These are phyloP conservation scores for Ophioceras dolichostomum DNA, from an alignment of 2,329 filamentous ascomycete genomes.

Conservation along the genomic window DNA sequence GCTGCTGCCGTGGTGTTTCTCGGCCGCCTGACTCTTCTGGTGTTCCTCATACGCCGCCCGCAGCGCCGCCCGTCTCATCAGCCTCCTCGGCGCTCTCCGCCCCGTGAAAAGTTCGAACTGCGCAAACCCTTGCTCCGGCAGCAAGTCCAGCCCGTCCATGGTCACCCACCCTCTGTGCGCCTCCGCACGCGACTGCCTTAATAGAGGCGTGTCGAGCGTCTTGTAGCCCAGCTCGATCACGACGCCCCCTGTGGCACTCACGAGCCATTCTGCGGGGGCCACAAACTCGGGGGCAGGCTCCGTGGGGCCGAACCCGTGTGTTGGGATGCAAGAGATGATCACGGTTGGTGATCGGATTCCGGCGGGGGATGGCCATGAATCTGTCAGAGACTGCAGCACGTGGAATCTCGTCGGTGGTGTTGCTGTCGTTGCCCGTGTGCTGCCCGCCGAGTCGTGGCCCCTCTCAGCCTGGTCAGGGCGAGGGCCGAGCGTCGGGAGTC, in stretches of 20 bases:
- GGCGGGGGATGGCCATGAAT: conserved; percentile 55
- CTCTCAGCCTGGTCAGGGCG: background rate
- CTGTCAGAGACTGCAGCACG: conserved; percentile 44
- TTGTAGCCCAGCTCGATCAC: conserved; percentile 66
- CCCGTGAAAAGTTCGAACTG: conserved; percentile 76
- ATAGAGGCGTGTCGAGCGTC: conserved; percentile 57
- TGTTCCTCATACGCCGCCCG: conserved; percentile 1
- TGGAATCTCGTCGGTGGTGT: conserved; percentile 34
- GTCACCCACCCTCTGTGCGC: conserved; percentile 57
- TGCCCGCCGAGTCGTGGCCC: background rate
- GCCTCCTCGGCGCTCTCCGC: conserved; percentile 50
- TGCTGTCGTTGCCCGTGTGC: too few relatives aligned
- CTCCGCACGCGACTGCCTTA: conserved; percentile 51
- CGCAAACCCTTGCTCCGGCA: conserved; percentile 69
- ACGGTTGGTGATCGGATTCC: conserved; percentile 55
- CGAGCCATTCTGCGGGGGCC: conserved; percentile 57
- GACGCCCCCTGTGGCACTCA: conserved; percentile 62
- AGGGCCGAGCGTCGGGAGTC: conserved; percentile 13
- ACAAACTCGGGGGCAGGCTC: conserved; percentile 60
- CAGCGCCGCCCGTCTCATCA: conserved; percentile 48
- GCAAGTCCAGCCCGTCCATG: conserved; percentile 62
- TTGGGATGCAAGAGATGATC: conserved; percentile 65
- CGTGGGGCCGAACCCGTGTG: conserved; percentile 49
- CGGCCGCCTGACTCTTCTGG: too few relatives aligned
- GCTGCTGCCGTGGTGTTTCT: background rate